These are phyloP conservation scores for Dujonia santamariae DNA, from an alignment of 1,139 yeast genomes.

Conservation along the genomic window DNA sequence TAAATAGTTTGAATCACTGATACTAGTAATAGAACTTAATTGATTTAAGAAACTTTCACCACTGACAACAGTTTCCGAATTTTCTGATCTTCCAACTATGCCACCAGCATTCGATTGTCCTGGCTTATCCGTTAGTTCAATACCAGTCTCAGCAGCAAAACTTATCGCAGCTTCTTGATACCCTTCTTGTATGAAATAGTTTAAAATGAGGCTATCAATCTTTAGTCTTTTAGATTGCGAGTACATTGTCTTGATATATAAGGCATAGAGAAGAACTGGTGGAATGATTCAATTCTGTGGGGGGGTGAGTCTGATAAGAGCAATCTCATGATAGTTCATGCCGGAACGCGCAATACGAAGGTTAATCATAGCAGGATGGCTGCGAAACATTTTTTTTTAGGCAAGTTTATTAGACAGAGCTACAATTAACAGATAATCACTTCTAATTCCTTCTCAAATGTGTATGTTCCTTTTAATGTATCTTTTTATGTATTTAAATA, in stretches of 20 bases:
- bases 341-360: too few species aligned
- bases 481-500: too few species aligned
- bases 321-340: too few species aligned
- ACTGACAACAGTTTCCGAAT: slow-evolving; percentile 5
- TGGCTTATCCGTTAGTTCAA: slow-evolving; percentile 13
- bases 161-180: slow-evolving; percentile 49
- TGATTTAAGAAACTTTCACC: background rate
- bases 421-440: too few species aligned
- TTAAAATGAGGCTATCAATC: slow-evolving; percentile 46
- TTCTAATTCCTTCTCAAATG: too few species aligned
- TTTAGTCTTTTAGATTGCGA: slow-evolving; percentile 21
- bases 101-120: slow-evolving; percentile 6
- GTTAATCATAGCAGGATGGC: too few species aligned
- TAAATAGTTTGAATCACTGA: slow-evolving; percentile 15
- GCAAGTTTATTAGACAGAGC: too few species aligned
- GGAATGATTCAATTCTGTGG: too few species aligned
- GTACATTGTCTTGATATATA: background rate
- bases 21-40: slow-evolving; percentile 6
- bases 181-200: slow-evolving; percentile 58
- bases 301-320: too few species aligned
- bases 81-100: slow-evolving; percentile 9
- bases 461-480: too few species aligned
- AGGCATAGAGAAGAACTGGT: slow-evolving; percentile 1
- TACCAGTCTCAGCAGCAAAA: slow-evolving; percentile 44
- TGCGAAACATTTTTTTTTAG: too few species aligned